These are phyloP conservation scores for Colletotrichum sp. DNA, from an alignment of 2,329 filamentous ascomycete species.

Conservation along the genomic window DNA sequence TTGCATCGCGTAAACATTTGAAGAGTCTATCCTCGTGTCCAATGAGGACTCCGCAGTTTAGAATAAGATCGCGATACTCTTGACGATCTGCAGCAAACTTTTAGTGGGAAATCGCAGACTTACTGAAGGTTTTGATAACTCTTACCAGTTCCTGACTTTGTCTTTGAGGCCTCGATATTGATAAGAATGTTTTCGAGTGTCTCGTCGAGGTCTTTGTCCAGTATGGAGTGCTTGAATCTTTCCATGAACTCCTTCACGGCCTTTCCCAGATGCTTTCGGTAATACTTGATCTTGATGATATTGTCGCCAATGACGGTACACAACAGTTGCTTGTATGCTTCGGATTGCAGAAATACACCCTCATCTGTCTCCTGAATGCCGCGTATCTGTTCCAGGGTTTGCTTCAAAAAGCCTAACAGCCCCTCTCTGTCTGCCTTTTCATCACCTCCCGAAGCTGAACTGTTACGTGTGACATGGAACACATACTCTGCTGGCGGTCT, in stretches of 20 bases:
- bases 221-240: accelerated
- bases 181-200: neutral
- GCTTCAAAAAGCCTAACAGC: neutral
- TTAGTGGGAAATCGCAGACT: neutral
- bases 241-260: neutral
- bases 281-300: neutral
- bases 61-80: neutral
- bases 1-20: neutral
- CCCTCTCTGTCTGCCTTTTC: neutral
- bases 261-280: neutral
- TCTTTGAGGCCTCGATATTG: neutral
- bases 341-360: neutral
- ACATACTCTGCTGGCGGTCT: neutral
- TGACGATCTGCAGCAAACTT: neutral
- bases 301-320: neutral
- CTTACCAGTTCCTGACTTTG: neutral
- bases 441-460: neutral
- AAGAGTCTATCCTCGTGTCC: neutral
- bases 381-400: neutral
- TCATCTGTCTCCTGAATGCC: neutral
- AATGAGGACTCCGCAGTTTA: neutral
- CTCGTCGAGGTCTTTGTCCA: neutral
- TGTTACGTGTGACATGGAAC: neutral
- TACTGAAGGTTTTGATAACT: neutral
- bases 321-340: neutral